Base-by-base conservation (phyloP, 2,329 filamentous ascomycete genomes). In the Zasmidium cellare region DNA sequence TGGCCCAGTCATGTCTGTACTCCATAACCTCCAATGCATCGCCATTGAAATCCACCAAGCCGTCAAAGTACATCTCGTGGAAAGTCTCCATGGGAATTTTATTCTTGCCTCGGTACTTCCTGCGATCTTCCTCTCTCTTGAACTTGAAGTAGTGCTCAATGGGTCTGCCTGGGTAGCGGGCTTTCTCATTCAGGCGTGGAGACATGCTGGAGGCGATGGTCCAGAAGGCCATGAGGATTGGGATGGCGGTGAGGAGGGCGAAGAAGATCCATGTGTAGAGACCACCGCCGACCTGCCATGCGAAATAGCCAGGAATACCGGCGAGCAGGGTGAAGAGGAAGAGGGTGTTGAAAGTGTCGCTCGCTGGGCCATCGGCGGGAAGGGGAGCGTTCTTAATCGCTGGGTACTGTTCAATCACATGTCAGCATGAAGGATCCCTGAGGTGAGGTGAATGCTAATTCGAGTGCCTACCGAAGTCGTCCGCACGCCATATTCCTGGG, bases 51-150 rank as follows among this genome's bases (percentile, higher is more conserved):
- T 96, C 91, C 63, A 96, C 92, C 58, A 96, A 87, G 58, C 91
- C 91, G 72, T 94, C 89, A 77, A 97, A 96, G 83, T 97, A 97
- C 89, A 93, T 96, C 78, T 97, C 92, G 74, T 96, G 87, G 82
- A 97, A 97, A 22, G 91, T 96, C 80, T 96, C 88, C 82, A 96
- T 88, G 55, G 91, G 88, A 60, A 94, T 91, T 80, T 89, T 92
- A 79, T 84, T 89, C 75, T 83, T 83, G 75, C 90, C 90, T 67
- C 84, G 82, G 79, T 91, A 94, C 77, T 87, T 91, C 69, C 78
- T 72, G 60, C 76, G 77, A 69, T 86, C 82, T 63, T 79, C 79
- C 51, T 80, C 75, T 60, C 80, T 81, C 70, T 91, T 90, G 82
- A 94, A 94, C 60, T 84, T 87, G 66, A 94, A 85, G 80, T 97